Evolutionary conservation across 2,329 filamentous ascomycete genomes (phyloP), one percentile per base, ranked within the genome.

Genomic region (Teratosphaeria destructans): DNA sequence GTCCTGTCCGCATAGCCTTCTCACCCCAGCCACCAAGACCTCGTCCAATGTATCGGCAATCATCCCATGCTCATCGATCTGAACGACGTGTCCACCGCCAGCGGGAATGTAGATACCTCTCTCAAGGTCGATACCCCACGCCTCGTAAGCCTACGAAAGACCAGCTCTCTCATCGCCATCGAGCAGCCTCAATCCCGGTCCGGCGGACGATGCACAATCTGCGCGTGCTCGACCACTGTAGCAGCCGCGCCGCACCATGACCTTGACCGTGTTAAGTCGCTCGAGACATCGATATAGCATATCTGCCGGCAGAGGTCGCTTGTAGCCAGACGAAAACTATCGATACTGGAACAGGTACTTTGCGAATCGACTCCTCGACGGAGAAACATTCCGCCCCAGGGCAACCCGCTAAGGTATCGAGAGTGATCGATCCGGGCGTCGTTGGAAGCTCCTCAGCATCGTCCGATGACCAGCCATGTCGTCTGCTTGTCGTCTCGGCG

Each of bases 141-240:
- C 60, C 84, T 80, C 65, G 86, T 87, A 64, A 99, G 85, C 81
- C 96, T 88, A 57, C 94, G 85, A 53, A 95, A 78, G 1, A 88
- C 81, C 74, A 93, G 23, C 23, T 87, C 69, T 97, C 94, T 65
- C 95, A 82, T 0, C 89, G 86, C 92, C 77, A 96, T 81, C 58
- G 85, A 86, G 68, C 89, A 89, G 64, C 84, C 81, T 94, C 94
- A 99, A 76, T 99, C 92, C 55, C 86, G 82, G 72, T 97, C 97
- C 0, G 89, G 90, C 16, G 93, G 92, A 62, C 84, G 81, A 74
- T 90, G 89, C 16, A 96, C 85, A 59, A 97, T 84, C 76, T 99
- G 93, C 0, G 92, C 95, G 75, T 97, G 94, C 78, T 99, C 94
- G 0, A 92, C 95, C 56, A 97, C 81, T 94, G 86, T 63, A 96